Evolutionary conservation across 106 monocot genomes (phyloP).

Genomic region (Dactylorhiza incarnata): DNA sequence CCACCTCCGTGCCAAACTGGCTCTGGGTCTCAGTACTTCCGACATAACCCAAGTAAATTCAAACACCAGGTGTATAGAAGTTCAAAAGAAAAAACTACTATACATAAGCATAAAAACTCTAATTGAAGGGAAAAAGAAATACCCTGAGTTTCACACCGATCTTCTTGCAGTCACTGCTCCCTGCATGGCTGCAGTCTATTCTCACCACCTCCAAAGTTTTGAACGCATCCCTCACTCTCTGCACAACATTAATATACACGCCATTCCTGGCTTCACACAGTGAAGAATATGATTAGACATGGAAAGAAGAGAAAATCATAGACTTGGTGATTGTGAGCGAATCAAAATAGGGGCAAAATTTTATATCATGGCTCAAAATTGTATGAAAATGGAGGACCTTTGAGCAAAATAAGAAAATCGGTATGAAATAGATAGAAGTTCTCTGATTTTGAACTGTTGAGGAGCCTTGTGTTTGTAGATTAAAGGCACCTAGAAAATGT

Average conservation of each 20-base stretch:
- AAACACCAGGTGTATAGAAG: background rate
- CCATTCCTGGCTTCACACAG: conserved; percentile 74
- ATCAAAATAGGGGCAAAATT: too few relatives aligned
- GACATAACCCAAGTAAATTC: background rate
- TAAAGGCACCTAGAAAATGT: too few relatives aligned
- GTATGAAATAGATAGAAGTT: too few relatives aligned
- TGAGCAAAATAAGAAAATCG: too few relatives aligned
- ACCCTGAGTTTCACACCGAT: conserved; percentile 91
- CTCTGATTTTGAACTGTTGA: too few relatives aligned
- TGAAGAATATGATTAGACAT: background rate
- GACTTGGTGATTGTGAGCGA: background rate
- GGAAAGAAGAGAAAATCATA: background rate
- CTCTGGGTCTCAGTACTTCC: too few relatives aligned
- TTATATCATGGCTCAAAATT: too few relatives aligned
- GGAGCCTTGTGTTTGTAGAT: too few relatives aligned
- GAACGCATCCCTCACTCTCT: conserved; percentile 61
- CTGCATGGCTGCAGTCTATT: conserved; percentile 59
- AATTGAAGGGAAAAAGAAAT: conserved; percentile 7
- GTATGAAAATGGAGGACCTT: too few relatives aligned
- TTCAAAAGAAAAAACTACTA: background rate
- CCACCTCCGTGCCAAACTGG: too few relatives aligned
- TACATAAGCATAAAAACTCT: background rate
- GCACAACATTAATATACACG: conserved; percentile 77
- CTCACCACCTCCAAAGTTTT: conserved; percentile 63
- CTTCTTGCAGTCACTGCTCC: conserved; percentile 75